Base-by-base conservation (phyloP, 1,284 basidiomycete species). In the Pseudozyma sp. region DNA sequence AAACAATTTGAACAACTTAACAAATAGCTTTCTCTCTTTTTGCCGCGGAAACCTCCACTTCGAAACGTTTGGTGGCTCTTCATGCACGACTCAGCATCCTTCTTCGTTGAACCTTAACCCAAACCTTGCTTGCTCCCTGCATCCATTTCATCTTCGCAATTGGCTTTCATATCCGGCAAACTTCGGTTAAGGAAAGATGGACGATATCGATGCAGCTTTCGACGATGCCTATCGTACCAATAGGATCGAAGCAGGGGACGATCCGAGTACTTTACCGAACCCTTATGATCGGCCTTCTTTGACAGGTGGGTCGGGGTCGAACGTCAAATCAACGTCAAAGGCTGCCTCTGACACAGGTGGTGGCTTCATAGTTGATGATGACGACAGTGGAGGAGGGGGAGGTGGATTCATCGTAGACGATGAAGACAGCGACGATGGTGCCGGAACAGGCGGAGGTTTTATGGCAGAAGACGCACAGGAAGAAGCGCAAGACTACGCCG, bases 221-320 rank as follows among this genome's bases (percentile, higher is more conserved):
- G 71, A 74, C 34, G 77, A 79, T 31, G 77, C 77, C 34, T 79
- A 64, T 31, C 64, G 77, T 8, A 69, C 68, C 3, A 21, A 55
- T 14, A 54, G 70, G 4, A 70, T 79, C 47, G 62, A 72, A 38
- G 63, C 60, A 5, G 77, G 77, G 8, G 68, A 79, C 21, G 71
- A 79, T 53, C 59, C 70, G 2, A 35, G 44, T 25, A 56, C 56
- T n/a, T 54, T 79, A 0, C 74, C 70, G 13, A 74, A 77, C 18
- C 77, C 77, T 6, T 77, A 77, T 31, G 39, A 51, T 39, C 62
- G 68, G 13, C 57, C 61, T 1, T 25, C 42, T 1, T 61, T 62
- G 6, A 38, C 50, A 7, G 52, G 34, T 13, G 25, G 25, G 45
- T 25, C 18, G 45, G 45, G 19, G 16, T 9, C 25, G 25, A 31